These are phyloP conservation scores for Populus alba DNA, from an alignment of 345 rosid genomes.

Conservation along the genomic window DNA sequence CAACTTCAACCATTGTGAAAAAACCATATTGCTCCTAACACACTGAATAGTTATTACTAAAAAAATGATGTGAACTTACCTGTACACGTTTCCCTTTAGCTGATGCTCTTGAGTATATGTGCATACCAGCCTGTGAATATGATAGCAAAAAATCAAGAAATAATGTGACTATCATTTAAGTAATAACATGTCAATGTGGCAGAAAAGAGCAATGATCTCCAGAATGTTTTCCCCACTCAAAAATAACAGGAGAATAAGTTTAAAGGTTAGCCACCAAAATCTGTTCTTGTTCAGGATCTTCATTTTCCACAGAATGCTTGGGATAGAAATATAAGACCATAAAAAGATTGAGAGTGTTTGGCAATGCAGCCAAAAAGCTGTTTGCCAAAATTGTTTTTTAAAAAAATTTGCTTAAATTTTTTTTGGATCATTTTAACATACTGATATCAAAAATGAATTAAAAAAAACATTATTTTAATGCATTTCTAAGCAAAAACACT, in stretches of 20 bases:
- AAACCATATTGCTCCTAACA: not conserved
- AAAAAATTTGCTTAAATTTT: no score
- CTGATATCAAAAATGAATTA: no score
- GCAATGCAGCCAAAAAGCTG: no score
- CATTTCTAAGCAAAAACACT: no score
- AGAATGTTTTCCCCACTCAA: not conserved
- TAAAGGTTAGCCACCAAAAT: not conserved
- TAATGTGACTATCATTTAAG: not conserved
- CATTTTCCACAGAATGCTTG: not conserved
- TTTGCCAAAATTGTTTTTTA: no score
- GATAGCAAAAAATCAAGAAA: constrained; percentile 13
- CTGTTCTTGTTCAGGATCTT: not conserved
- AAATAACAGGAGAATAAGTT: not conserved
- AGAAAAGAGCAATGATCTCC: not conserved
- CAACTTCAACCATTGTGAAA: not conserved
- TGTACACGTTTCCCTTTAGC: constrained; percentile 96
- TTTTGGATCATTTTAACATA: no score
- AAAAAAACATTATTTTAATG: no score
- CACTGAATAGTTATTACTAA: not conserved
- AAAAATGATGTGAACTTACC: constrained; percentile 36
- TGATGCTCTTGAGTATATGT: constrained; percentile 83
- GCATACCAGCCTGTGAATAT: constrained; percentile 86
- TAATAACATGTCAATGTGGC: not conserved
- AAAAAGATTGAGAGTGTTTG: not conserved
- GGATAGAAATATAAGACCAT: not conserved